Percentiles rank a stretch among this genome's conserved stretches.
phyloP scores from a whole-genome alignment of 176 grass and related monocot species.

The Calamus simplicifolius region DNA sequence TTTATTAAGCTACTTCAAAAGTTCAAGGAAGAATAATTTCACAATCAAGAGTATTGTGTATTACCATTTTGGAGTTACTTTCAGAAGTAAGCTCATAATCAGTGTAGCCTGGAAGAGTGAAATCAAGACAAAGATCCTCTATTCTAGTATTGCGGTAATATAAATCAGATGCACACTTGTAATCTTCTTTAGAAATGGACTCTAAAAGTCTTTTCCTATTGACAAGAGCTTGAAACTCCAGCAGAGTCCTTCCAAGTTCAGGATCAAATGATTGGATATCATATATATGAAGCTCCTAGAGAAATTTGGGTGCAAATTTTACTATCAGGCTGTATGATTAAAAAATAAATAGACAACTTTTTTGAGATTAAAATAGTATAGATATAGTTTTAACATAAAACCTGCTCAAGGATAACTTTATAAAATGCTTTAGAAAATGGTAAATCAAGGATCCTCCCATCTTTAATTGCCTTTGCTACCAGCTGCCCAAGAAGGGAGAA shows the following conservation, averaged over 20 bases:
- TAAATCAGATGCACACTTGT: constrained; percentile 42
- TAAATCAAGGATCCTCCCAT: constrained; percentile 73
- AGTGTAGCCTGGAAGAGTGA: constrained; percentile 80
- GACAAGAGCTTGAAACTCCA: constrained; percentile 79
- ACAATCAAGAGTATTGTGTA: background rate
- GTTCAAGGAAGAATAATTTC: constrained; percentile 5
- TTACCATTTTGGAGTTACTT: constrained; percentile 48
- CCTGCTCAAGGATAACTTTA: constrained; percentile 69
- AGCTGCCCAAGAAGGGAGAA: constrained; percentile 76
- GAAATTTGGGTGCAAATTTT: constrained; percentile 11
- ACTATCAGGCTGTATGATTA: constrained; percentile 16
- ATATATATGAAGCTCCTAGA: constrained; percentile 75
- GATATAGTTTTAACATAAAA: constrained; percentile 13
- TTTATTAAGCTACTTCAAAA: constrained; percentile 14
- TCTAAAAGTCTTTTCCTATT: constrained; percentile 48
- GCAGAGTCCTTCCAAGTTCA: constrained; percentile 45
- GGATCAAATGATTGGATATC: constrained; percentile 72
- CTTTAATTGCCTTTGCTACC: constrained; percentile 58
- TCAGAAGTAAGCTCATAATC: constrained; percentile 45
- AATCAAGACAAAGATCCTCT: constrained; percentile 81
- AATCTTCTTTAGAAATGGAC: constrained; percentile 27
- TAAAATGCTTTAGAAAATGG: constrained; percentile 76
- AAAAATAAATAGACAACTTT: background rate
- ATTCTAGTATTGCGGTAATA: constrained; percentile 53
- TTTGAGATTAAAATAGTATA: background rate